Evolutionary conservation across 1,139 yeast genomes (phyloP).

Genomic region (Yamadazyma triangularis): DNA sequence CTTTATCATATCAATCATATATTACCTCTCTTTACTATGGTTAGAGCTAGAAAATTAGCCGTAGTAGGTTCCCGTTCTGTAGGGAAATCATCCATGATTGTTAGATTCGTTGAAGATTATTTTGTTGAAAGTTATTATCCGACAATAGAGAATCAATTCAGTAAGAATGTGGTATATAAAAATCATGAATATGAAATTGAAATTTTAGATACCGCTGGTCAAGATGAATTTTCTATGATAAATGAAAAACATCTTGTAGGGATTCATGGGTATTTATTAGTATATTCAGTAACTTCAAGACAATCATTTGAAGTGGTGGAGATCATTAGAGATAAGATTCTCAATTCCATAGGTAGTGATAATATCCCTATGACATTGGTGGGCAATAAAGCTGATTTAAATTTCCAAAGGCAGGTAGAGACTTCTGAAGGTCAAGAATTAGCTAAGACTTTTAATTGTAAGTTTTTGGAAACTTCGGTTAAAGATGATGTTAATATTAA

Average conservation of each 20-base stretch:
- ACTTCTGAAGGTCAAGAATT: slow-evolving; percentile 59
- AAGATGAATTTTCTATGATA: slow-evolving; percentile 82
- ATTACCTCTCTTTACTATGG: too few relatives aligned
- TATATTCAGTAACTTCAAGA: slow-evolving; percentile 77
- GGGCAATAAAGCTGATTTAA: slow-evolving; percentile 79
- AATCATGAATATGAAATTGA: slow-evolving; percentile 81
- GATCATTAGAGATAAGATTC: slow-evolving; percentile 77
- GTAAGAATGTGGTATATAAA: slow-evolving; percentile 64
- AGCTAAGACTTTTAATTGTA: slow-evolving; percentile 59
- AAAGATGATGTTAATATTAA: slow-evolving; percentile 64
- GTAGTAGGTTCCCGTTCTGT: slow-evolving; percentile 89
- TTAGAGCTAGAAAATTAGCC: slow-evolving; percentile 71
- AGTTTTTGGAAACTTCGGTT: slow-evolving; percentile 83
- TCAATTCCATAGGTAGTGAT: slow-evolving; percentile 71
- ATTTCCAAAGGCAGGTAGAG: slow-evolving; percentile 61
- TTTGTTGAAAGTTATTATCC: slow-evolving; percentile 91
- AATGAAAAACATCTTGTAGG: slow-evolving; percentile 82
- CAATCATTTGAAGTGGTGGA: slow-evolving; percentile 76
- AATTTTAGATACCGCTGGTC: slow-evolving; percentile 93
- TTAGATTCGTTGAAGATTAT: slow-evolving; percentile 82
- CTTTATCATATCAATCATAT: too few relatives aligned
- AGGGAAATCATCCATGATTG: slow-evolving; percentile 84
- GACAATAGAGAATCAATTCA: slow-evolving; percentile 86
- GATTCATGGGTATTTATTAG: slow-evolving; percentile 78
- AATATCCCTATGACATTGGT: slow-evolving; percentile 75